Evolutionary conservation across 2,329 filamentous ascomycete genomes (phyloP), one percentile per base, ranked within the genome.

Genomic region (Colletotrichum sp.): DNA sequence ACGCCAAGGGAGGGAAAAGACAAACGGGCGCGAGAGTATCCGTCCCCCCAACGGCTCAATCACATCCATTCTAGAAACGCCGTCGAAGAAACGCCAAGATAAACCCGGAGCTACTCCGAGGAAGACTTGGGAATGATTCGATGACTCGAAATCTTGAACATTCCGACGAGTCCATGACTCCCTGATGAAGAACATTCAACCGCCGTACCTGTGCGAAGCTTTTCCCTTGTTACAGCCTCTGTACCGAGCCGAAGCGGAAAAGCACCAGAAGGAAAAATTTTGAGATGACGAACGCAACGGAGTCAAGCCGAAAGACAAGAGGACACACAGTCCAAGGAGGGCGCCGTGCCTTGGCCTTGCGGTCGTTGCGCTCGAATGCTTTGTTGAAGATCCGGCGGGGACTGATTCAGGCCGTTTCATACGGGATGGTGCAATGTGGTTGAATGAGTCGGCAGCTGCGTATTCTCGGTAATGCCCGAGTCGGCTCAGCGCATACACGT

Each of bases 371-470:
- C 44, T 52, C 59, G 49, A 63, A 39, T 62, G 32, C 52, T 34
- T 57, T 24, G 52, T 55, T 44, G 62, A 36, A 49, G 68, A 72
- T 72, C 72, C 69, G 52, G 39, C 68, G 55, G 16, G 28, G 49
- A 68, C 73, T 68, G 73, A 76, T 76, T 73, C 73, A 76, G 39
- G 64, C 73, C 57, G 70, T 76, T 76, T 76, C 73, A 73, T 49
- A 73, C 34, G 70, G 57, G 32, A 21, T 71, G 71, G 67, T 74
- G 44, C 44, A 59, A 59, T 70, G 63, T 68, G 63, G 32, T 36
- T 39, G 52, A 34, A 30, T 67, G 64, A 67, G 52, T 60, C 30
- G 66, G 30, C 32, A 30, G n/a, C 32, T 6, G 15, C 9, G 8
- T 36, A 34, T 62, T n/a, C 18, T 60, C 57, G 64, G 57, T 21